Percentiles rank a stretch among this genome's conserved stretches.
Evolutionary conservation across 805 yeast genomes (phyloP).

Genomic region (Starmerella lactis-condensi): DNA sequence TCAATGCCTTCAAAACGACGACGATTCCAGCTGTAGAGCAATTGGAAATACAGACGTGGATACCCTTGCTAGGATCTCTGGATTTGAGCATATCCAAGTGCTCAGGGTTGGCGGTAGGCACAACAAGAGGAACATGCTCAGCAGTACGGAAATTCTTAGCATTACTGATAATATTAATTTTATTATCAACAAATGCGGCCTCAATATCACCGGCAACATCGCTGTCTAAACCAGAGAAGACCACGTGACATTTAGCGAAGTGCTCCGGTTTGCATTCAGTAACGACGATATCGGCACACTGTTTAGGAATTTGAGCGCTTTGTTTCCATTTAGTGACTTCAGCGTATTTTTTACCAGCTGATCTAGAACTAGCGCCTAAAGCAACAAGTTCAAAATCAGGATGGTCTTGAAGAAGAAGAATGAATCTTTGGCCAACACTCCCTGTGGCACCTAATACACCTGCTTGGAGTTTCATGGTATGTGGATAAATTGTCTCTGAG

Average conservation of each 20-base stretch:
- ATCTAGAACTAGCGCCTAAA: constrained; percentile 81
- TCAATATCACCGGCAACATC: constrained; percentile 89
- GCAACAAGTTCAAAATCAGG: constrained; percentile 75
- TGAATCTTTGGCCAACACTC: constrained; percentile 91
- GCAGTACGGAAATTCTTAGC: constrained; percentile 92
- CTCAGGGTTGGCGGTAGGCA: constrained; percentile 86
- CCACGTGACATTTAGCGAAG: constrained; percentile 80
- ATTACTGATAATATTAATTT: constrained; percentile 73
- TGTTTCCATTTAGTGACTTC: constrained; percentile 93
- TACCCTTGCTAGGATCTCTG: constrained; percentile 42
- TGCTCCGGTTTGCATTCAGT: constrained; percentile 57
- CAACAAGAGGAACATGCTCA: constrained; percentile 73
- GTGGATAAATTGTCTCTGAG: too few species aligned
- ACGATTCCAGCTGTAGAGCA: constrained; percentile 97
- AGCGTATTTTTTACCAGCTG: constrained; percentile 73
- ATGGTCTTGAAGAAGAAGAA: constrained; percentile 62
- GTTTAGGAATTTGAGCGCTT: constrained; percentile 58
- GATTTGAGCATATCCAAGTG: constrained; percentile 52
- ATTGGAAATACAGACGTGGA: constrained; percentile 85
- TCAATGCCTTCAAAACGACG: constrained; percentile 89
- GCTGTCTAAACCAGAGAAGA: constrained; percentile 85
- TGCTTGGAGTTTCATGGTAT: constrained; percentile 18
- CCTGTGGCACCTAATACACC: constrained; percentile 99
- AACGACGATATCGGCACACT: constrained; percentile 45
- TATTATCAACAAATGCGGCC: constrained; percentile 60